Percentiles rank a stretch among this genome's conserved stretches.
Evolutionary conservation across 495 filamentous ascomycete genomes (phyloP).

Genomic region (Chaetomium cochliodes): DNA sequence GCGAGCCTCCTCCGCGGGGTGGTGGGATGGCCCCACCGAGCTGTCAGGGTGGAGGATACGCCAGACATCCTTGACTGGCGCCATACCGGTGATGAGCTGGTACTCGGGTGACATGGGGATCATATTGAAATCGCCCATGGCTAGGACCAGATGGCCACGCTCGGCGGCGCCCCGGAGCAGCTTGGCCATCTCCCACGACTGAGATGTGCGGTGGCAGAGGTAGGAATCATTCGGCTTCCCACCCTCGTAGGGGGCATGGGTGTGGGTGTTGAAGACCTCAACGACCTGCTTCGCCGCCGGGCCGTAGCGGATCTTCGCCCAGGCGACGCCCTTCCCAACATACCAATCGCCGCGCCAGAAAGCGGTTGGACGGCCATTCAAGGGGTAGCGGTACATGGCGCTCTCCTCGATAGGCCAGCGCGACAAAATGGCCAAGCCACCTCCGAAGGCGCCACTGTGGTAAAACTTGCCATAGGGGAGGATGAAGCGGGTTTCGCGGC

Average conservation of each 20-base stretch:
- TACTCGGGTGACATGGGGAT: conserved; percentile 84
- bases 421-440: conserved; percentile 87
- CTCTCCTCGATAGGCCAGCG: conserved; percentile 96
- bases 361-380: conserved; percentile 89
- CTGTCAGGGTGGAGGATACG: conserved; percentile 74
- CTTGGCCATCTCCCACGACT: conserved; percentile 97
- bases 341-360: conserved; percentile 94
- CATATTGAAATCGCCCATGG: conserved; percentile 94
- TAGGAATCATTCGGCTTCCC: conserved; percentile 75
- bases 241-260: conserved; percentile 86
- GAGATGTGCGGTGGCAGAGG: conserved; percentile 82
- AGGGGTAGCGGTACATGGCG: conserved; percentile 79
- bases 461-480: conserved; percentile 97
- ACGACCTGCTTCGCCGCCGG: conserved; percentile 62
- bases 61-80: conserved; percentile 82
- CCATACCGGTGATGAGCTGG: conserved; percentile 72
- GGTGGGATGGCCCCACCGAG: conserved; percentile 66
- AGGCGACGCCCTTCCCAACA: conserved; percentile 92
- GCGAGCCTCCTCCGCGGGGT: conserved; percentile 60
- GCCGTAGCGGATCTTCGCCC: conserved; percentile 75
- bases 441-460: conserved; percentile 82
- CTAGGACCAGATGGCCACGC: conserved; percentile 80
- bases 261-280: conserved; percentile 89
- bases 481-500: conserved; percentile 66
- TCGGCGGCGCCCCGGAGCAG: conserved; percentile 82